Evolutionary conservation across 2,329 filamentous ascomycete species (phyloP), one percentile per base, ranked within the genome.

Genomic region (Periconia sp.): DNA sequence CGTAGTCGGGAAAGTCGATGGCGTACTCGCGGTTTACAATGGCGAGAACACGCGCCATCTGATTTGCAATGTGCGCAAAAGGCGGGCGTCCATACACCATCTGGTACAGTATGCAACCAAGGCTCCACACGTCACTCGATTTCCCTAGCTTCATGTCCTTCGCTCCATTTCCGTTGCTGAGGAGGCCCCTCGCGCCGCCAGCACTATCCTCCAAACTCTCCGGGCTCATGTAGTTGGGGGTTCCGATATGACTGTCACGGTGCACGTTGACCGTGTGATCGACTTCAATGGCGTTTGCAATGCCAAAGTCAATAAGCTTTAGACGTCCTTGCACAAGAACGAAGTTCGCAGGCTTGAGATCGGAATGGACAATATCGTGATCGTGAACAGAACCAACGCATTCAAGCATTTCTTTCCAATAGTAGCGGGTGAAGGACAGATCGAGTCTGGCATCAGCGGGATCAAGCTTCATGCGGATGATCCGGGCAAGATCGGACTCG

Each of bases 341-440:
- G 68, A 99, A 99, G 68, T 99, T 99, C 59, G 92, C 92, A 0
- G 94, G 94, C 71, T 99, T 99, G 25, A 99, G 78, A 65, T 99
- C 94, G 0, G 91, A 96, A 72, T 99, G 94, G 3, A 99, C 94
- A 52, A 99, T 92, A 63, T 96, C 91, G 66, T 87, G 80, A 10
- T 87, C 82, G 66, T 99, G 94, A 1, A 99, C 91, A 1, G 92
- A 84, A 56, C 89, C 83, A 5, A 99, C 84, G 66, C 94, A 97
- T 69, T 96, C 91, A 13, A 99, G 85, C 94, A 99, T 99, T 73
- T 99, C 94, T 70, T 95, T 94, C 94, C 94, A 99, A 77, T 96
- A 96, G 72, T 89, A 95, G n/a, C 94, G 87, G 10, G 94, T 90
- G 68, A 97, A 96, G 39, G 87, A 88, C 2, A 89, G 81, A 65